Conservation (phyloP, 257 asterid genomes). For the Solanum lycopersicoides region DNA sequence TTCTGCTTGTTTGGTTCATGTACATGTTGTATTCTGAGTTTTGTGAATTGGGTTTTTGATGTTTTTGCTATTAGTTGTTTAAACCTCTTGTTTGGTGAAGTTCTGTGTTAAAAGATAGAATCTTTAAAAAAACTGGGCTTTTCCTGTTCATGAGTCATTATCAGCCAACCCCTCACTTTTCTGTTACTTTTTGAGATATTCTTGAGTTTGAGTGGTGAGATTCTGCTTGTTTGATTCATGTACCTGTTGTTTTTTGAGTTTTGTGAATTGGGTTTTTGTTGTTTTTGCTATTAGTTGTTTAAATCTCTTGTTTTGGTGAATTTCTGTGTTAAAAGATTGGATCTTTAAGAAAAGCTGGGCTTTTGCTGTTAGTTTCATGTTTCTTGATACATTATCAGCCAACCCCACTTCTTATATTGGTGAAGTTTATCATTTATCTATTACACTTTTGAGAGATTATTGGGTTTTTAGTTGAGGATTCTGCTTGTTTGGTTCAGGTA, state of each 20-base stretch:
- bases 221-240: background rate
- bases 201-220: background rate
- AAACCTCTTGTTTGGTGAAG: too few species aligned
- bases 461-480: background rate
- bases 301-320: background rate
- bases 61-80: too few species aligned
- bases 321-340: background rate
- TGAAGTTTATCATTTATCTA: background rate
- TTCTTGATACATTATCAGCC: background rate
- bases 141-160: too few species aligned
- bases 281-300: background rate
- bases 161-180: too few species aligned
- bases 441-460: background rate
- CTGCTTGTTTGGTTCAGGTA: background rate
- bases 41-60: too few species aligned
- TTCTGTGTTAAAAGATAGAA: too few species aligned
- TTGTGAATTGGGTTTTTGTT: background rate
- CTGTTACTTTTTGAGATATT: background rate
- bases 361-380: background rate
- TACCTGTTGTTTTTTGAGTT: background rate
- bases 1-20: too few species aligned
- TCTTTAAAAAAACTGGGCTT: too few species aligned
- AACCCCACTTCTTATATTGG: background rate
- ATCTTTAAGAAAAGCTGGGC: background rate
- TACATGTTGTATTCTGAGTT: too few species aligned